Conservation (phyloP, 352 stramenopile genomes). For the Salisapilia sapeloensis region DNA sequence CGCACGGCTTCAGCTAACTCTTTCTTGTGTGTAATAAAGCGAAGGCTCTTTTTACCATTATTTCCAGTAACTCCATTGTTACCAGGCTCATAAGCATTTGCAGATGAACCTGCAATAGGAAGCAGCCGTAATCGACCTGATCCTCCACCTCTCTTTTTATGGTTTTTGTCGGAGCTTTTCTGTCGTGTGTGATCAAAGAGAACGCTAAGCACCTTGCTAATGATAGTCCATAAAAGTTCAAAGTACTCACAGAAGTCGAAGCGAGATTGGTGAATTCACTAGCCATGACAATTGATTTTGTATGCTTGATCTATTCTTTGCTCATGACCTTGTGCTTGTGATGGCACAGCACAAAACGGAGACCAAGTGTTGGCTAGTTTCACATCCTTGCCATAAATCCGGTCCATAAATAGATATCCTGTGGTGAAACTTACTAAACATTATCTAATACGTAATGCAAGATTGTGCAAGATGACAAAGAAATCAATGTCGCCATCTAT, state of each 20-base stretch:
- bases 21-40: constrained; percentile 46
- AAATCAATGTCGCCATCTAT: too few relatives aligned
- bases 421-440: too few relatives aligned
- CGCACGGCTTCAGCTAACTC: constrained; percentile 63
- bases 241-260: constrained; percentile 10
- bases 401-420: too few relatives aligned
- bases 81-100: constrained; percentile 11
- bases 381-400: too few relatives aligned
- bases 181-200: constrained; percentile 6
- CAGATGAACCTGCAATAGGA: constrained; percentile 17
- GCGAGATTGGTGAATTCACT: constrained; percentile 44
- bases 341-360: too few relatives aligned
- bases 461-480: too few relatives aligned
- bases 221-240: neutral
- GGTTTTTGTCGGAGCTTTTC: constrained; percentile 14
- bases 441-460: too few relatives aligned
- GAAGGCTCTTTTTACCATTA: constrained; percentile 4
- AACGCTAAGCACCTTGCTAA: neutral
- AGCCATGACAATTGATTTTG: constrained; percentile 28
- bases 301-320: constrained; percentile 4
- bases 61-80: constrained; percentile 12
- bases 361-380: too few relatives aligned
- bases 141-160: constrained; percentile 29
- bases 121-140: constrained; percentile 24
- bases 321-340: neutral